Evolutionary conservation across 2,329 filamentous ascomycete species (phyloP).

Genomic region (Acarospora socialis): DNA sequence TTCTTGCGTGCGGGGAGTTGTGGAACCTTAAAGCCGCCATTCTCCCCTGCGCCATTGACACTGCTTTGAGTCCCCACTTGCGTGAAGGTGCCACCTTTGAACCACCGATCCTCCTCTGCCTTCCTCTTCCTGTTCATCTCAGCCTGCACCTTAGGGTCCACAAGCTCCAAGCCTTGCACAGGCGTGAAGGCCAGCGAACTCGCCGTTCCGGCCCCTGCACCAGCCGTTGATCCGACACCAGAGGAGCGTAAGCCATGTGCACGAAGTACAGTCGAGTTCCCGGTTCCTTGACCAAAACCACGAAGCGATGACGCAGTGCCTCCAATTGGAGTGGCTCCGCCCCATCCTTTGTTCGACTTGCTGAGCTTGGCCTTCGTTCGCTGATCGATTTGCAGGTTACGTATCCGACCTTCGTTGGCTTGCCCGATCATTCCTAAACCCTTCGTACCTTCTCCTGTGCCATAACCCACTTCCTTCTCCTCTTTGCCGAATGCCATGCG

Average conservation of each 20-base stretch:
- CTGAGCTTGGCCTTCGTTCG: conserved; percentile 85
- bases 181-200: conserved; percentile 88
- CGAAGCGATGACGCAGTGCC: conserved; percentile 66
- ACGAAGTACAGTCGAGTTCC: conserved; percentile 54
- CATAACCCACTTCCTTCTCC: conserved; percentile 85
- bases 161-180: conserved; percentile 84
- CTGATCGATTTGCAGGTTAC: conserved; percentile 78
- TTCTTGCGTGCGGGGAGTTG: conserved; percentile 60
- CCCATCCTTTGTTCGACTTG: conserved; percentile 95
- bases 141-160: conserved; percentile 80
- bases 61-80: conserved; percentile 46
- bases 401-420: conserved; percentile 74
- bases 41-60: conserved; percentile 22
- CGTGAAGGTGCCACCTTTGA: conserved; percentile 94
- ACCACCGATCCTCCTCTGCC: conserved; percentile 90
- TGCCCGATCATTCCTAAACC: conserved; percentile 94
- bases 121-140: conserved; percentile 83
- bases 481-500: conserved; percentile 92
- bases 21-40: conserved; percentile 70
- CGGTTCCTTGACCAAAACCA: conserved; percentile 53
- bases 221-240: conserved; percentile 61
- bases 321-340: conserved; percentile 46
- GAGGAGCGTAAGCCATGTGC: conserved; percentile 67
- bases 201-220: conserved; percentile 54
- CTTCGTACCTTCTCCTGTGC: conserved; percentile 66